Conservation (phyloP, 2,329 filamentous ascomycete species). For the Colletotrichum filicis region DNA sequence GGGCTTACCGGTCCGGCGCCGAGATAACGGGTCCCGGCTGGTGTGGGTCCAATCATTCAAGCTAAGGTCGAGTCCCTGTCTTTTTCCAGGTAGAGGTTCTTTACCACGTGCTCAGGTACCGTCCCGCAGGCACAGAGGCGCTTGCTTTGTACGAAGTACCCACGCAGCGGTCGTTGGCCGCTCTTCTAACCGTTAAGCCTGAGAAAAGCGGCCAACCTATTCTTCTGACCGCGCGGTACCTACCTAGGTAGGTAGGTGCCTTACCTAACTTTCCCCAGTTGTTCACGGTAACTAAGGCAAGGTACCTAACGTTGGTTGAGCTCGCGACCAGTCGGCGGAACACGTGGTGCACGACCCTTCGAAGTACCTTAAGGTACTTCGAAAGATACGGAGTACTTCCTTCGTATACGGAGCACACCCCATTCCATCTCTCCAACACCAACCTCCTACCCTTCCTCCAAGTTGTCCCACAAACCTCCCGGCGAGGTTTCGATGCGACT, state of each 20-base stretch:
- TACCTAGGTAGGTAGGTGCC: too few relatives aligned
- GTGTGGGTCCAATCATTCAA: neutral
- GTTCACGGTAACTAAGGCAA: too few relatives aligned
- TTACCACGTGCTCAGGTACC: too few relatives aligned
- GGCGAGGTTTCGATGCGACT: constrained; percentile 10
- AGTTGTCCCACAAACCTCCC: constrained; percentile 4
- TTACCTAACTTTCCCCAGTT: too few relatives aligned
- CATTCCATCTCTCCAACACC: constrained; percentile 9
- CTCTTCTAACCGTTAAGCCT: too few relatives aligned
- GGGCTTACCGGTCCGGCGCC: too few relatives aligned
- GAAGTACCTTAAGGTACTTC: neutral
- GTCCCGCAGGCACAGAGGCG: too few relatives aligned
- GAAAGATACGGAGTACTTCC: too few relatives aligned
- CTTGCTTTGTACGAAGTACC: too few relatives aligned
- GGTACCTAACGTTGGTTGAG: constrained; percentile 2
- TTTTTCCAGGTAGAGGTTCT: neutral
- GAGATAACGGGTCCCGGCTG: neutral
- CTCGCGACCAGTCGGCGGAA: constrained; percentile 30
- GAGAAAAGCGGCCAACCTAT: too few relatives aligned
- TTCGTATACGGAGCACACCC: neutral
- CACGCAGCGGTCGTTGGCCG: too few relatives aligned
- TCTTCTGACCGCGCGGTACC: too few relatives aligned
- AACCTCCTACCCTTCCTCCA: constrained; percentile 7
- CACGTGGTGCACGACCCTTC: constrained; percentile 30
- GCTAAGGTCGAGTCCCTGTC: neutral